Evolutionary conservation across 1,284 basidiomycete species (phyloP), one percentile per base, ranked within the genome.

Genomic region (Pyrrhoderma noxium): DNA sequence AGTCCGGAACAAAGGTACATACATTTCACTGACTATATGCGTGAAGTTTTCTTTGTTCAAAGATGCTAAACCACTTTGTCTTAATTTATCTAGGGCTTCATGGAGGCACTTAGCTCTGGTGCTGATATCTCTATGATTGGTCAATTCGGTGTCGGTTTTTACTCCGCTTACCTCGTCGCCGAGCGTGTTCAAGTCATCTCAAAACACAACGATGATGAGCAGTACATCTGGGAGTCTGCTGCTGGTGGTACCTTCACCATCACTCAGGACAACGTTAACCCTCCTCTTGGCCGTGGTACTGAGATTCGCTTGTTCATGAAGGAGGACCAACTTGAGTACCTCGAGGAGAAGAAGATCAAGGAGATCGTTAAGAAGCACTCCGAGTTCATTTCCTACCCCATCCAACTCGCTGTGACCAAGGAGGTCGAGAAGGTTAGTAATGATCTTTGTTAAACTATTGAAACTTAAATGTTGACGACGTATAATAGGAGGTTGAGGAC

Each of bases 341-440:
- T 98, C 54, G 95, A 99, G 77, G 96, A 99, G 82, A 97, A 97
- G 82, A 85, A 85, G 70, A 93, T 99, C 82, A 95, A 95, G 77
- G 96, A 99, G 63, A 93, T 96, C 61, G 95, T 99, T 70, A 99
- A 99, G 85, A 99, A 99, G 82, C 96, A 99, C 82, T 99, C 96
- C 65, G 95, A 99, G 76, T 99, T 99, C 79, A 99, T 99, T 75
- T 98, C 95, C 45, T 99, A 99, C 79, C 96, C 95, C 60, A 99
- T 99, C 66, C 94, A 99, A 71, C 83, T 99, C 61, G 92, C 92
- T 51, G 93, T 97, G 59, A 93, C 92, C 68, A 99, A 99, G 83
- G 95, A 99, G 78, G 91, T 96, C 56, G 96, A 99, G 79, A 94
- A 93, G 85, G 87, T 84, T 55, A 23, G 76, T 67, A 40, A 5